Conservation (phyloP, 1,284 basidiomycete genomes). For the Peniophora sp. region DNA sequence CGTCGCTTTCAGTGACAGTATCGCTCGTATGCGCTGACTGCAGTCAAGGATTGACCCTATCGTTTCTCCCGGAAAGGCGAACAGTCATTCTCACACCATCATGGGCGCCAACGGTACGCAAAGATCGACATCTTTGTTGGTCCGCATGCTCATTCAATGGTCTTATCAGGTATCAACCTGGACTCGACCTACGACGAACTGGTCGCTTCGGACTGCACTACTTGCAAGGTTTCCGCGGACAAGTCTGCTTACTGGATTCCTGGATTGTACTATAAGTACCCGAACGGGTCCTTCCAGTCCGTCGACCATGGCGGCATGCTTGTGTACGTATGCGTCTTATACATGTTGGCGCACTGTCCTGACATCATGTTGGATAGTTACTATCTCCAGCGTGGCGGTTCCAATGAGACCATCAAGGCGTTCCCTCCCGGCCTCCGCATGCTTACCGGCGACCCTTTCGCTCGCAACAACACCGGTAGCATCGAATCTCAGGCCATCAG, state of each 20-base stretch:
- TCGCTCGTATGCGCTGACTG: conserved; percentile 3
- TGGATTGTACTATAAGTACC: conserved; percentile 7
- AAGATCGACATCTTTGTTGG: not conserved
- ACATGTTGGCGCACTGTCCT: not conserved
- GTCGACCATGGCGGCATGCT: conserved; percentile 11
- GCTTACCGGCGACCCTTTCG: conserved; percentile 29
- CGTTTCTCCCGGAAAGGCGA: conserved; percentile 16
- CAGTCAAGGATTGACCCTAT: conserved; percentile 24
- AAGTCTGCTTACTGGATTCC: conserved; percentile 11
- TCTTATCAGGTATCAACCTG: conserved; percentile 5
- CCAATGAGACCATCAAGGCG: conserved; percentile 15
- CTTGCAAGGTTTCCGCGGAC: conserved; percentile 10
- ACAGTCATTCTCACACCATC: conserved; percentile 20
- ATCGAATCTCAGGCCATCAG: conserved; percentile 31
- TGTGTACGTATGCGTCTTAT: conserved; percentile 6
- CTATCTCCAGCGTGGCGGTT: conserved; percentile 18
- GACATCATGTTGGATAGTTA: conserved; percentile 15
- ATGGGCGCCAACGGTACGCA: conserved; percentile 16
- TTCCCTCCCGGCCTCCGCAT: conserved; percentile 27
- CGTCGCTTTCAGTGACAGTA: conserved; percentile 3
- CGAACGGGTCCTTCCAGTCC: conserved; percentile 4
- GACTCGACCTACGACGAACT: conserved; percentile 6
- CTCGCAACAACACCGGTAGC: conserved; percentile 26
- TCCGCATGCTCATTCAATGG: not conserved
- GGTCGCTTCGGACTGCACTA: conserved; percentile 7